phyloP scores from a whole-genome alignment of 1,284 basidiomycete species.

The Ganoderma resinaceum region DNA sequence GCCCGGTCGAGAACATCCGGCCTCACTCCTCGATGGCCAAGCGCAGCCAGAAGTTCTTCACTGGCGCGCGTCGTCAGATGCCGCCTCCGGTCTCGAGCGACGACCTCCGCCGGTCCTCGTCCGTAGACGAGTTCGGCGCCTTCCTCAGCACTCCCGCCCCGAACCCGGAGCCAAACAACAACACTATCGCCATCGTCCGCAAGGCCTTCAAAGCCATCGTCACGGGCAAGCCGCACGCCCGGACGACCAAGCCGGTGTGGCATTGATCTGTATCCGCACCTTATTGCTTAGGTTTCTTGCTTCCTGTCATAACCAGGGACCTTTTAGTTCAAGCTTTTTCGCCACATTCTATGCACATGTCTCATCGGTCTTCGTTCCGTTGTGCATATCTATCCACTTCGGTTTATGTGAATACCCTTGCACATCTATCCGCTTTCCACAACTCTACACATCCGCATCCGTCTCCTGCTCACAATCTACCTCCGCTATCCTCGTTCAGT shows the following conservation, averaged over 20 bases:
- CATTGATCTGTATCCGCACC: conserved; percentile 17
- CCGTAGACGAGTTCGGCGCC: conserved; percentile 42
- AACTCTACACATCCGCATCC: conserved; percentile 1
- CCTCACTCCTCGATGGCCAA: conserved; percentile 38
- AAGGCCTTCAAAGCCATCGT: conserved; percentile 65
- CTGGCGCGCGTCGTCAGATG: conserved; percentile 57
- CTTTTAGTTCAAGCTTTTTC: conserved; percentile 4
- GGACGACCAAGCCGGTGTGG: conserved; percentile 28
- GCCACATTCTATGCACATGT: neutral
- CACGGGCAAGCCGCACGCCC: conserved; percentile 31
- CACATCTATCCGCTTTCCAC: conserved; percentile 8
- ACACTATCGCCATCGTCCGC: conserved; percentile 61
- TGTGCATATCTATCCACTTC: conserved; percentile 21
- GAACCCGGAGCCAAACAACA: conserved; percentile 51
- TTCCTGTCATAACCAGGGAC: conserved; percentile 3
- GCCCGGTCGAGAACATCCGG: conserved; percentile 41
- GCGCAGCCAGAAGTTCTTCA: conserved; percentile 57
- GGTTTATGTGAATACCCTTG: conserved; percentile 13
- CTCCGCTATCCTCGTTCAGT: neutral
- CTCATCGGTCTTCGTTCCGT: conserved; percentile 15
- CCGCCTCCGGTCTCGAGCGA: conserved; percentile 73
- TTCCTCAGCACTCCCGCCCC: conserved; percentile 25
- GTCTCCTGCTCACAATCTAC: conserved; percentile 7
- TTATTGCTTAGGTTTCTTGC: neutral
- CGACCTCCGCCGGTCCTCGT: conserved; percentile 46